Percentiles rank a stretch among this genome's conserved stretches.
These are phyloP conservation scores for Tetradesmus lagerheimii DNA, from an alignment of 139 green algal genomes.

Conservation along the genomic window DNA sequence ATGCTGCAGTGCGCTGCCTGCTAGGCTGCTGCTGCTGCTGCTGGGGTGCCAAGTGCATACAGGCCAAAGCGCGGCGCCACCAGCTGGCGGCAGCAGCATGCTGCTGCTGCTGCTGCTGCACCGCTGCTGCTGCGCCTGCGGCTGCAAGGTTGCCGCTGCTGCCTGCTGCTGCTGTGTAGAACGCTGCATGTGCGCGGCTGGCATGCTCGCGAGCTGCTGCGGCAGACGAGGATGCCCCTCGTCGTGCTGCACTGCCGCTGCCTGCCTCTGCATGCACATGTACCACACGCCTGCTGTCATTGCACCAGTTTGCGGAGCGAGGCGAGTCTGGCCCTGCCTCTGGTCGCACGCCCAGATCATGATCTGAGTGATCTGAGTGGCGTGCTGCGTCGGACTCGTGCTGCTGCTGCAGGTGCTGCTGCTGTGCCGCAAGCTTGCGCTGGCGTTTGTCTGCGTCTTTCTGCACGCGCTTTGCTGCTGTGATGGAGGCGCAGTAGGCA, in stretches of 20 bases:
- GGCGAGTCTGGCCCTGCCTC: conserved; percentile 35
- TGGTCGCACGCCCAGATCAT: conserved; percentile 37
- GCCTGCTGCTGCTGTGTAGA: conserved; percentile 21
- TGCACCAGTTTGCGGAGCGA: not conserved
- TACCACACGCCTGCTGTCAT: conserved; percentile 1
- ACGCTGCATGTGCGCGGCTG: conserved; percentile 11
- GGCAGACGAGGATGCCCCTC: not conserved
- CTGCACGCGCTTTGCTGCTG: conserved; percentile 45
- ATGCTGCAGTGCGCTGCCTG: not conserved
- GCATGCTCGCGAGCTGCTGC: not conserved
- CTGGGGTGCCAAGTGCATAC: conserved; percentile 16
- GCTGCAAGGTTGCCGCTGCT: not conserved
- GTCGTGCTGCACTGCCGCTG: not conserved
- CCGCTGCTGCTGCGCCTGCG: not conserved
- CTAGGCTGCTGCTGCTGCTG: not conserved
- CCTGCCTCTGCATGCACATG: conserved; percentile 45
- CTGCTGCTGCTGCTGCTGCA: conserved; percentile 41
- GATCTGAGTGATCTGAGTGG: not conserved
- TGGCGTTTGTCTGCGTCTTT: conserved; percentile 24
- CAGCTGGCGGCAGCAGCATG: not conserved
- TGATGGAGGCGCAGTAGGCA: conserved; percentile 52
- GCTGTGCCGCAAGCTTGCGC: not conserved
- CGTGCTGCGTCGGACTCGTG: not conserved
- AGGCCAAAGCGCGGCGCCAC: conserved; percentile 26
- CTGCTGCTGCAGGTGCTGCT: conserved; percentile 25